Evolutionary conservation across 768 basidiomycete genomes (phyloP), one percentile per base, ranked within the genome.

Genomic region (Lepiota brunneoincarnata): DNA sequence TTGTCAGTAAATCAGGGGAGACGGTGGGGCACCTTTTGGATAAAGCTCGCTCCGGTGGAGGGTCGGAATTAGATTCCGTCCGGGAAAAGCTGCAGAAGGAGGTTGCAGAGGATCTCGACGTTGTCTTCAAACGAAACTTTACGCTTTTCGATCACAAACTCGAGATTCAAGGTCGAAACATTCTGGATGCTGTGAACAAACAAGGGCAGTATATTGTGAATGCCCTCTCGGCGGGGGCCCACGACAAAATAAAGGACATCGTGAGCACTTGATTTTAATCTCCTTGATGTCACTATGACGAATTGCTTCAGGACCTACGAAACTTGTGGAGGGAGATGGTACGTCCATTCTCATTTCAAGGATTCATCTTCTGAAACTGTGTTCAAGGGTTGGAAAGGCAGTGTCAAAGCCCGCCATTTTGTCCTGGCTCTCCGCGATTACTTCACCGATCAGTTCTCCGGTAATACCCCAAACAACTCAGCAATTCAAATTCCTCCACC

Each of bases 371-470:
- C 3, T 4, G 20, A n/a, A 11, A 6, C 21, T 1, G 14, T 17
- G 14, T 28, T 28, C n/a, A n/a, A 80, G 79, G 71, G 70, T 4
- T 81, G 80, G 80, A 75, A 73, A 59, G 73, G 77, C 9, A 80
- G 72, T 56, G 80, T 81, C 34, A 79, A 81, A 58, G 76, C 79
- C 0, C 66, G 72, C 0, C 75, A 78, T 52, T 81, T 82, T 49
- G 76, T 79, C 2, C 66, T 78, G 1, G 72, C 72, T 12, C 63
- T 76, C 1, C 71, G 69, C 39, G 74, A 76, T 51, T 71, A 71
- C 45, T 75, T 65, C 49, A 64, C 64, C 7, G 69, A 71, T 23
- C 59, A 56, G 20, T 51, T 51, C 28, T n/a, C n/a, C n/a, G n/a
- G n/a, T n/a, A 18, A 39, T 17, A 34, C 18, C n/a, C 17, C 17